These are phyloP conservation scores for Ophiostoma sp. DNA, from an alignment of 2,329 filamentous ascomycete species.

Conservation along the genomic window DNA sequence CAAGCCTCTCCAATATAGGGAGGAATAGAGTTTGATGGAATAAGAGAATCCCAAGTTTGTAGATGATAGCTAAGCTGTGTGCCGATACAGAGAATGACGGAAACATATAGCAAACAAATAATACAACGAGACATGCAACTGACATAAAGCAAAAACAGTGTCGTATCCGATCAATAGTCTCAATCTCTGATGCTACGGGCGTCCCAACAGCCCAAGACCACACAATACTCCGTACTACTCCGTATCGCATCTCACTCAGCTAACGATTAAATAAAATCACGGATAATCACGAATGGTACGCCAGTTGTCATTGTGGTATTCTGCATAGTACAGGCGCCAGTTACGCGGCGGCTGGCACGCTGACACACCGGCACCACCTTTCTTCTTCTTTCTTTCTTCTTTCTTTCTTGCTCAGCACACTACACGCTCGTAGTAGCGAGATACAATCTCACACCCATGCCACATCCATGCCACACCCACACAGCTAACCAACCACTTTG, in stretches of 20 bases:
- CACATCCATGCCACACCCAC: neutral
- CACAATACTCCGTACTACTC: constrained; percentile 1
- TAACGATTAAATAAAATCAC: neutral
- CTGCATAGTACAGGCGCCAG: neutral
- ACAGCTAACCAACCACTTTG: neutral
- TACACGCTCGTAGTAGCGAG: neutral
- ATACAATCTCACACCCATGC: constrained; percentile 7
- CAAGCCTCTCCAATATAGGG: neutral
- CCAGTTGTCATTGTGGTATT: neutral
- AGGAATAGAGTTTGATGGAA: neutral
- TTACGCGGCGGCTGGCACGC: neutral
- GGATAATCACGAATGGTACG: neutral
- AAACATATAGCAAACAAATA: neutral
- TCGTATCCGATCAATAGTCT: neutral
- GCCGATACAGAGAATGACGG: neutral
- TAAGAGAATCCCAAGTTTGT: neutral
- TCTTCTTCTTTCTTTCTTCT: neutral
- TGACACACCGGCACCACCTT: neutral
- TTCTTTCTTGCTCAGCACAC: neutral
- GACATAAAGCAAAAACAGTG: neutral
- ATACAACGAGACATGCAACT: neutral
- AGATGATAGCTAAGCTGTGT: too few species aligned
- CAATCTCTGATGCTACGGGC: neutral
- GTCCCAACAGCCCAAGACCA: neutral
- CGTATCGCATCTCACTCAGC: neutral